phyloP scores from a whole-genome alignment of 352 stramenopile genomes.

The Pythium diclinum region DNA sequence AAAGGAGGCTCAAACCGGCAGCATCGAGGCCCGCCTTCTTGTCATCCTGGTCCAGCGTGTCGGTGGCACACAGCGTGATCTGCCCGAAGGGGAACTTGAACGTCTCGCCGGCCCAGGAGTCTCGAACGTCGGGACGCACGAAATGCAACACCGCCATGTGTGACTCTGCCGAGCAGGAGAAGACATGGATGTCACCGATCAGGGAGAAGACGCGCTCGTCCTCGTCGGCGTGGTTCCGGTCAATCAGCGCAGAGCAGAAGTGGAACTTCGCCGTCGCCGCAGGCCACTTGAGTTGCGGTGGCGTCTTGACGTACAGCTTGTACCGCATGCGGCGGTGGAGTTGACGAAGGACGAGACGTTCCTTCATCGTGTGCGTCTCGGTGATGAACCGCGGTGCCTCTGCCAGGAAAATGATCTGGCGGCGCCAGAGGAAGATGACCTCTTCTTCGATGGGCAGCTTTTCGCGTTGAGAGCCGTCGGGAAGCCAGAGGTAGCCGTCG shows the following conservation, averaged over 20 bases:
- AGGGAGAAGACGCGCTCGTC: not conserved
- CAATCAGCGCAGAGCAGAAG: constrained; percentile 5
- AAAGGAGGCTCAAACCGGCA: constrained; percentile 1
- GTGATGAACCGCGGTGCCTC: constrained; percentile 6
- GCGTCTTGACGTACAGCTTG: constrained; percentile 5
- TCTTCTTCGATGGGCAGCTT: not conserved
- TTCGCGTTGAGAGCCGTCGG: not conserved
- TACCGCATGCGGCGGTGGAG: constrained; percentile 7
- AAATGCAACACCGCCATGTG: constrained; percentile 11
- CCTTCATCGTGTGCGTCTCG: constrained; percentile 16
- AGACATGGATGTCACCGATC: constrained; percentile 1
- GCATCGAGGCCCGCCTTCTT: constrained; percentile 1
- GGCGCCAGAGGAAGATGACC: constrained; percentile 7
- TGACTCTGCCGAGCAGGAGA: constrained; percentile 7
- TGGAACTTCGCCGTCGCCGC: constrained; percentile 12
- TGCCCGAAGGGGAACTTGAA: constrained; percentile 10
- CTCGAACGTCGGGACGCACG: constrained; percentile 7
- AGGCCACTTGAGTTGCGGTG: not conserved
- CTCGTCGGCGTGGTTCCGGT: constrained; percentile 3
- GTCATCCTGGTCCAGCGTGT: constrained; percentile 11
- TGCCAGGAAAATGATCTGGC: not conserved
- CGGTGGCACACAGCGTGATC: constrained; percentile 1
- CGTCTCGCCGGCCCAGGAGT: constrained; percentile 3
- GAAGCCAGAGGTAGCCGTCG: not conserved
- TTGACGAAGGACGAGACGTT: constrained; percentile 1